phyloP scores from a whole-genome alignment of 2,329 filamentous ascomycete species.

The Diaporthe sp. region DNA sequence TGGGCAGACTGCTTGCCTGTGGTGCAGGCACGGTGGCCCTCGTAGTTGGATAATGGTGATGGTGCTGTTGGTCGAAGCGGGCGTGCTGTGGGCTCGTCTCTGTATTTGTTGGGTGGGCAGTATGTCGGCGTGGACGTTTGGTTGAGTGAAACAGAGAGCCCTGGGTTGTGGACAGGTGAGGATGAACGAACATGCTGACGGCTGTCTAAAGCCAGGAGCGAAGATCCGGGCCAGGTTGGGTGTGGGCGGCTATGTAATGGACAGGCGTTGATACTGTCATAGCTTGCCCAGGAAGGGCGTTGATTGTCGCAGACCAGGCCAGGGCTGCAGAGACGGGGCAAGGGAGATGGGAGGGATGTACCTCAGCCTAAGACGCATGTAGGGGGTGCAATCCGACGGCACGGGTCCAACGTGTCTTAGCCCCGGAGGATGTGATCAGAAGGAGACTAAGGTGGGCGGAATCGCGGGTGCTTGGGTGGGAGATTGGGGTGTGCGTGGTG shows the following conservation, averaged over 20 bases:
- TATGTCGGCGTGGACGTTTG: conserved; percentile 13
- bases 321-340: background rate
- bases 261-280: conserved; percentile 39
- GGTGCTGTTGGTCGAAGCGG: background rate
- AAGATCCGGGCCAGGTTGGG: conserved; percentile 1
- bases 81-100: background rate
- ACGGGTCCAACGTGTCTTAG: conserved; percentile 28
- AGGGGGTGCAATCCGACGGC: conserved; percentile 11
- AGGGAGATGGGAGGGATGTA: conserved; percentile 11
- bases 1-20: conserved; percentile 30
- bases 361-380: conserved; percentile 27
- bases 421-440: conserved; percentile 21
- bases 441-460: conserved; percentile 7
- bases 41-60: conserved; percentile 1
- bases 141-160: background rate
- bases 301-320: conserved; percentile 29
- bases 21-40: conserved; percentile 4
- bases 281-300: conserved; percentile 8
- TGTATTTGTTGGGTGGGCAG: background rate
- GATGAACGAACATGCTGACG: conserved; percentile 30
- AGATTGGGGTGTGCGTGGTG: background rate
- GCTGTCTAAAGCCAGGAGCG: conserved; percentile 3
- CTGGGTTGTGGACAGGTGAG: conserved; percentile 29
- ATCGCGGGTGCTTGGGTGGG: background rate
- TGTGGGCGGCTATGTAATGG: conserved; percentile 38